phyloP scores from a whole-genome alignment of 2,329 filamentous ascomycete species.

The Orbilia ellipsospora region DNA sequence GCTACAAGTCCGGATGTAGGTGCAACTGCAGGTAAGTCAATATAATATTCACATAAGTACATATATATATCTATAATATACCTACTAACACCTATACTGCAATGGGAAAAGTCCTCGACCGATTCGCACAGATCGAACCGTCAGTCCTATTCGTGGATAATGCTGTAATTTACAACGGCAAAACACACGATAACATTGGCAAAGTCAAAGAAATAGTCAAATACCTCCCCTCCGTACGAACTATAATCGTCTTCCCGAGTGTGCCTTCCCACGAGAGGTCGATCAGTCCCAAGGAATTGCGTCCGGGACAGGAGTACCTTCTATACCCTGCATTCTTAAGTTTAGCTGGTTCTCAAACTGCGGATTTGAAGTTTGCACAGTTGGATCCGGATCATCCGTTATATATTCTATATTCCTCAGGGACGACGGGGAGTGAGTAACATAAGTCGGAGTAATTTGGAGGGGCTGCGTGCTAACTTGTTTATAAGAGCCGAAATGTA shows the following conservation, averaged over 20 bases:
- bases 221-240: conserved; percentile 74
- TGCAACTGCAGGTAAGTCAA: conserved; percentile 37
- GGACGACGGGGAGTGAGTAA: conserved; percentile 75
- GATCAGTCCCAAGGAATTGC: conserved; percentile 45
- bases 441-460: neutral
- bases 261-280: conserved; percentile 63
- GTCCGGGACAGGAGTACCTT: conserved; percentile 38
- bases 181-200: conserved; percentile 79
- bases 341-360: conserved; percentile 37
- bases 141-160: conserved; percentile 87
- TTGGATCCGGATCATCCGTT: conserved; percentile 86
- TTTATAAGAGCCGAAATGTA: conserved; percentile 79
- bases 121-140: conserved; percentile 85
- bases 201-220: conserved; percentile 83
- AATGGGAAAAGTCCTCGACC: conserved; percentile 74
- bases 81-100: neutral
- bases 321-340: conserved; percentile 63
- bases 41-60: neutral
- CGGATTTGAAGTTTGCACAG: conserved; percentile 74
- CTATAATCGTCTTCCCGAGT: conserved; percentile 79
- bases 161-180: conserved; percentile 89
- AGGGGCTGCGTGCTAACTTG: conserved; percentile 4
- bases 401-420: conserved; percentile 92
- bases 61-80: neutral
- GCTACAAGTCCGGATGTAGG: conserved; percentile 76